These are phyloP conservation scores for Teunomyces kruisii DNA, from an alignment of 805 yeast species.

Conservation along the genomic window DNA sequence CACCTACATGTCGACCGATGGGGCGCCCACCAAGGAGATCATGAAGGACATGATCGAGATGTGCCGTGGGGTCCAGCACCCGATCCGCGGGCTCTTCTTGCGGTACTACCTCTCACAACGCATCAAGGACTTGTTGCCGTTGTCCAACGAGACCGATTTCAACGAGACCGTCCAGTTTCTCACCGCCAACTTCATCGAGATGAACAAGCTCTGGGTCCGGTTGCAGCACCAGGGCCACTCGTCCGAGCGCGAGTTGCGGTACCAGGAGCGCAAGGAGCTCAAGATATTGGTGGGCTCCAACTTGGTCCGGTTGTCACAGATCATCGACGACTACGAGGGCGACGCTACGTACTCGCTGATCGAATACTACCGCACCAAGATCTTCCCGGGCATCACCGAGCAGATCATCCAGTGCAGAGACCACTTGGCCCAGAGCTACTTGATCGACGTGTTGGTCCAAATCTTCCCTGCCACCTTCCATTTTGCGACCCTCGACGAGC, in stretches of 20 bases:
- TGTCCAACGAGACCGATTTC: conserved; percentile 38
- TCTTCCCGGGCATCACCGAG: conserved; percentile 79
- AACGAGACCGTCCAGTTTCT: conserved; percentile 76
- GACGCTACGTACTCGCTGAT: conserved; percentile 26
- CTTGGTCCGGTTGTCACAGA: conserved; percentile 82
- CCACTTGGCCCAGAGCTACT: conserved; percentile 86
- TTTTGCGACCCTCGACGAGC: conserved; percentile 63
- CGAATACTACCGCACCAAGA: conserved; percentile 42
- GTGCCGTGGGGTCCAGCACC: conserved; percentile 97
- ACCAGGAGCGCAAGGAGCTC: conserved; percentile 79
- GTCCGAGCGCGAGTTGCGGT: conserved; percentile 71
- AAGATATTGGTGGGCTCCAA: conserved; percentile 92
- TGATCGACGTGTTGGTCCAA: conserved; percentile 87
- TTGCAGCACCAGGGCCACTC: conserved; percentile 94
- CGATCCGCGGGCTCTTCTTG: conserved; percentile 85
- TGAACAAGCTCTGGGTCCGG: conserved; percentile 98
- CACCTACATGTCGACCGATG: conserved; percentile 74
- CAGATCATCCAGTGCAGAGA: conserved; percentile 93
- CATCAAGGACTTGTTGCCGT: conserved; percentile 65
- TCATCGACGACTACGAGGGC: conserved; percentile 66
- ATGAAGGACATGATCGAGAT: conserved; percentile 96
- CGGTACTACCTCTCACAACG: conserved; percentile 87
- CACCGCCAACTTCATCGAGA: conserved; percentile 86
- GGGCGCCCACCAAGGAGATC: conserved; percentile 80
- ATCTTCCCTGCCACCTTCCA: conserved; percentile 95